These are phyloP conservation scores for Xylaria scruposa DNA, from an alignment of 495 filamentous ascomycete species.

Conservation along the genomic window DNA sequence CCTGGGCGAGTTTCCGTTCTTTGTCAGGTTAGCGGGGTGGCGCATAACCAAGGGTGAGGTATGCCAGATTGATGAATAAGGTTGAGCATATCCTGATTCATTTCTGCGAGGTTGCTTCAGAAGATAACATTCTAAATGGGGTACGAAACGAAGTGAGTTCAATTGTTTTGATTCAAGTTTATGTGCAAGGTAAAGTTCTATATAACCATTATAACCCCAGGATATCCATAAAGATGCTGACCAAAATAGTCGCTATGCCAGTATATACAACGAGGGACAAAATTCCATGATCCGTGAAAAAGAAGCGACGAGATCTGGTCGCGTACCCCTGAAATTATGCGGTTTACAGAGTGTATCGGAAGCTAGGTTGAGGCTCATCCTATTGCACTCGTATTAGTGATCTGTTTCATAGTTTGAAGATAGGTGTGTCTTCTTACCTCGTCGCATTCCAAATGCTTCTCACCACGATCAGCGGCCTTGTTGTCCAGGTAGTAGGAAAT, in stretches of 20 bases:
- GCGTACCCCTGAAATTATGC: background rate
- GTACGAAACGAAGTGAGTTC: constrained; percentile 11
- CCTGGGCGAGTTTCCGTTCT: constrained; percentile 30
- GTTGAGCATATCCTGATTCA: background rate
- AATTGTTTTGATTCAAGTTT: constrained; percentile 2
- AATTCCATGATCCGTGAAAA: background rate
- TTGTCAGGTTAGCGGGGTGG: constrained; percentile 30
- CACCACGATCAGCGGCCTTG: constrained; percentile 50
- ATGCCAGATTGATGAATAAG: background rate
- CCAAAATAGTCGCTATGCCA: constrained; percentile 21
- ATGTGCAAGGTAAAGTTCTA: constrained; percentile 8
- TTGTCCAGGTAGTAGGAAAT: constrained; percentile 45
- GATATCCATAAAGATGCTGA: constrained; percentile 21
- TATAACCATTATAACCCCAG: constrained; percentile 20
- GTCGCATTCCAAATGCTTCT: constrained; percentile 51
- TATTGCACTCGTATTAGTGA: constrained; percentile 31
- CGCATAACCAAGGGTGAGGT: background rate
- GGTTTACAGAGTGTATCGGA: constrained; percentile 51
- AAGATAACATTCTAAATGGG: background rate
- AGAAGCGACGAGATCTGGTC: background rate
- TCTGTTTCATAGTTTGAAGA: background rate
- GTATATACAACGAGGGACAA: constrained; percentile 24
- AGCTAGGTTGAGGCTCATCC: constrained; percentile 47
- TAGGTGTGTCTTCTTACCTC: constrained; percentile 43
- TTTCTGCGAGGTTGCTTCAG: background rate